Conservation (phyloP, 352 stramenopile species). For the Phytophthora megakarya region DNA sequence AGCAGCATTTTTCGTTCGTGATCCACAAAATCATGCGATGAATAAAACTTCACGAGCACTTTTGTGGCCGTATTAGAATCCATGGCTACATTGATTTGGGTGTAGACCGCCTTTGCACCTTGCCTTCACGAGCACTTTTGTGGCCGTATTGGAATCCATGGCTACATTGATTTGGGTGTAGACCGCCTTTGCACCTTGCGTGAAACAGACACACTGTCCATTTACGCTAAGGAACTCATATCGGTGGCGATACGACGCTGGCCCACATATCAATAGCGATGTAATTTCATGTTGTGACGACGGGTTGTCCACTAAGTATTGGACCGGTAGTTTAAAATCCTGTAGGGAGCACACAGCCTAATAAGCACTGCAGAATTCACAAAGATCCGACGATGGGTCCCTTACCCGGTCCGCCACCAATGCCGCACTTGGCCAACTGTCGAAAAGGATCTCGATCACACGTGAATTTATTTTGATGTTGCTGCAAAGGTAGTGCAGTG, state of each 20-base stretch:
- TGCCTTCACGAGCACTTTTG: no score
- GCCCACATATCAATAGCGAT: slow-evolving; percentile 56
- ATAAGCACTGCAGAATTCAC: neutral
- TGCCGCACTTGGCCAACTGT: slow-evolving; percentile 62
- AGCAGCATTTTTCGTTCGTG: slow-evolving; percentile 52
- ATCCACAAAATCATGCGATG: slow-evolving; percentile 29
- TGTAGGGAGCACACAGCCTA: slow-evolving; percentile 18
- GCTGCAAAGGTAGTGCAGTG: slow-evolving; percentile 66
- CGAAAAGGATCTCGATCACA: slow-evolving; percentile 71
- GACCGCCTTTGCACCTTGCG: slow-evolving; percentile 39
- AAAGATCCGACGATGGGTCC: no score
- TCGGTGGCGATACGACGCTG: slow-evolving; percentile 66
- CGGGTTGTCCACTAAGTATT: slow-evolving; percentile 75
- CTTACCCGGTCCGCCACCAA: slow-evolving; percentile 57
- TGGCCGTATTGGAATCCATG: slow-evolving; percentile 55
- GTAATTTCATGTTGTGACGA: slow-evolving; percentile 52
- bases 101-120: slow-evolving; percentile 43
- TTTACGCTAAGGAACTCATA: slow-evolving; percentile 63
- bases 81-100: slow-evolving; percentile 58
- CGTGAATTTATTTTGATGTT: slow-evolving; percentile 56
- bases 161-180: slow-evolving; percentile 58
- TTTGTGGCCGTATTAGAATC: slow-evolving; percentile 58
- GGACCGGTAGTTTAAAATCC: slow-evolving; percentile 70
- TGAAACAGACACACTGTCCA: slow-evolving; percentile 40
- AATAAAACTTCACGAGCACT: slow-evolving; percentile 71